Evolutionary conservation across 768 basidiomycete genomes (phyloP), one percentile per base, ranked within the genome.

Genomic region (Boletales sp.): DNA sequence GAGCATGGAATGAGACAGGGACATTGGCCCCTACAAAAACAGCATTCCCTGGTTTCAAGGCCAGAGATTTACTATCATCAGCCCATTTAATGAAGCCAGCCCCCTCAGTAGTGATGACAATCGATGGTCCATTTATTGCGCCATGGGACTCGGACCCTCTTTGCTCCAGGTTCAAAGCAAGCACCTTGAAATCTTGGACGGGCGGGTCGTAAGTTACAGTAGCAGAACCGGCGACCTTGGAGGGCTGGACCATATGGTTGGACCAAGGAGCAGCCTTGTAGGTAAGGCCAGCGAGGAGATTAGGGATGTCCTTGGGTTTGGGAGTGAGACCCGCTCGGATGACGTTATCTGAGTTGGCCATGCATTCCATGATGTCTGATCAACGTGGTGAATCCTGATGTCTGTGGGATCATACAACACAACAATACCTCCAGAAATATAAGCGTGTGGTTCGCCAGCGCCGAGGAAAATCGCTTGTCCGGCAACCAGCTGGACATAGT

Each of bases 331-430:
- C 97, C 8, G 97, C 97, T 30, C 97, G 90, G 56, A 99, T 94
- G 68, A 99, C 97, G 67, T 98, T 98, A 73, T 99, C 97, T 0
- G 92, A 94, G 54, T 94, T 94, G 21, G 95, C 95, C 94, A 98
- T 98, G 73, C 93, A 95, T 65, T 98, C 97, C 64, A 98, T 92
- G 68, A 94, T 94, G 64, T 99, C 95, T 95, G 60, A 47, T 43
- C 14, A 32, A 21, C 29, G 15, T 36, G 27, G 54, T 51, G 27
- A 58, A 43, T 14, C 34, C 45, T 18, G 30, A 48, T 1, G 2
- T 30, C 17, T 39, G 19, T 4, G 40, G 19, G 5, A 24, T 39
- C 24, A 36, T 24, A 36, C 29, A 50, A 44, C 37, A 24, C 31
- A 27, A 27, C 53, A 82, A 54, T 59, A 92, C 94, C 94, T 66